Evolutionary conservation across 2,329 filamentous ascomycete genomes (phyloP), one percentile per base, ranked within the genome.

Genomic region (Penicillium brasilianum): DNA sequence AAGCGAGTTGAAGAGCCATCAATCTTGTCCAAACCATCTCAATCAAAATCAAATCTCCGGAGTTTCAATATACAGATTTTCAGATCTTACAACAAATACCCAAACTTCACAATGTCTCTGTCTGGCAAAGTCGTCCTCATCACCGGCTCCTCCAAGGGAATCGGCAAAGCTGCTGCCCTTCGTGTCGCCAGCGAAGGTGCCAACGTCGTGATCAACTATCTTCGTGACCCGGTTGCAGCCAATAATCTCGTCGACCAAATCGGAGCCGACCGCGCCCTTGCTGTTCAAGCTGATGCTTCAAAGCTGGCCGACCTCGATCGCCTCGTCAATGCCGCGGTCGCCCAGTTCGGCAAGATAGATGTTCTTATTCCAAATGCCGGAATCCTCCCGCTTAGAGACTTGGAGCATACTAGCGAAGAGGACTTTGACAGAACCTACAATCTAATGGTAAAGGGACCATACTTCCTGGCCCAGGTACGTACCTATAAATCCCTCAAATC

Each of bases 281-380:
- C 84, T 20, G 78, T 90, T 25, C 81, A 86, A 74, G 86, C 84
- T 1, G 81, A 90, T 66, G 84, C 78, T 3, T 78, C 79, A 32
- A 80, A 75, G 28, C 63, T 85, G 5, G 34, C 70, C 0, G 82
- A 81, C 10, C 77, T 85, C 57, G 78, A 80, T n/a, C 71, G 71
- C 16, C 77, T 89, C 5, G 79, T 89, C 18, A 71, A 79, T 1
- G 74, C 77, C 7, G 78, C 83, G 0, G 77, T 88, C 1, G 66
- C 76, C 2, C 78, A 77, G 44, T 87, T 84, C 63, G 82, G 82
- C 28, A 81, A 80, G 61, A 83, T 89, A 64, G 87, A 90, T 74
- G 81, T 88, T 39, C 63, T 88, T 3, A 77, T 89, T 49, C 78
- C 82, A 2, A 87, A 85, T 62, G 85, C 87, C 0, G 87, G 82